Percentiles rank a stretch among this genome's conserved stretches.
Conservation (phyloP, 768 basidiomycete genomes). For the Pulveroboletus ravenelii region DNA sequence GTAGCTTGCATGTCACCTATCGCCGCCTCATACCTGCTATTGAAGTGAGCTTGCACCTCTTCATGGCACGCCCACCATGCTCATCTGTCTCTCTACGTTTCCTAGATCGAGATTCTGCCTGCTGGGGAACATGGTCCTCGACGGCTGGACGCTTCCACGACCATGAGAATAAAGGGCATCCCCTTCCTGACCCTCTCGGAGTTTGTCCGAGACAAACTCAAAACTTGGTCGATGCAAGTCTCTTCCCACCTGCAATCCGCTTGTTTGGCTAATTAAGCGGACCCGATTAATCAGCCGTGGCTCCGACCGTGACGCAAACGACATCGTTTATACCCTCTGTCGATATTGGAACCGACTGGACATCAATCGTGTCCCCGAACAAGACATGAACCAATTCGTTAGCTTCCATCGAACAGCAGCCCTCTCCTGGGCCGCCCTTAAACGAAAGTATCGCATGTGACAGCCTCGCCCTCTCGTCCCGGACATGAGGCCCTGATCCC, state of each 20-base stretch:
- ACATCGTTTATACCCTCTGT: conserved; percentile 65
- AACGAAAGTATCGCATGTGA: conserved; percentile 66
- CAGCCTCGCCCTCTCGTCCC: background rate
- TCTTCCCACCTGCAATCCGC: background rate
- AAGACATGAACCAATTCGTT: conserved; percentile 79
- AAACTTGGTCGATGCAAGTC: conserved; percentile 73
- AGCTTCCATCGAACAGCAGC: conserved; percentile 52
- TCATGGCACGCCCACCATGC: conserved; percentile 3
- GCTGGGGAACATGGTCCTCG: conserved; percentile 81
- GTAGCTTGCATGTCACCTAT: conserved; percentile 71
- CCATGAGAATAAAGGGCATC: conserved; percentile 62
- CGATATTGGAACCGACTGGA: conserved; percentile 81
- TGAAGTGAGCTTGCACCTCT: conserved; percentile 44
- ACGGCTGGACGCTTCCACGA: conserved; percentile 60
- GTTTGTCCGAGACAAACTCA: conserved; percentile 81
- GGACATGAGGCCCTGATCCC: conserved; percentile 1
- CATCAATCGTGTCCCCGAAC: conserved; percentile 81
- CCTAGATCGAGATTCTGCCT: conserved; percentile 76
- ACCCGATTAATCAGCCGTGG: conserved; percentile 47
- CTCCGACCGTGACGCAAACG: conserved; percentile 68
- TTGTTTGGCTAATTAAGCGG: conserved; percentile 13
- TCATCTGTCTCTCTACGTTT: conserved; percentile 6
- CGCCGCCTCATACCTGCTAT: conserved; percentile 72
- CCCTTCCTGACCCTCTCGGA: conserved; percentile 85
- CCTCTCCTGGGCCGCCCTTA: conserved; percentile 70